phyloP scores from a whole-genome alignment of 139 green algal species.

The Edaphochlamys debaryana region DNA sequence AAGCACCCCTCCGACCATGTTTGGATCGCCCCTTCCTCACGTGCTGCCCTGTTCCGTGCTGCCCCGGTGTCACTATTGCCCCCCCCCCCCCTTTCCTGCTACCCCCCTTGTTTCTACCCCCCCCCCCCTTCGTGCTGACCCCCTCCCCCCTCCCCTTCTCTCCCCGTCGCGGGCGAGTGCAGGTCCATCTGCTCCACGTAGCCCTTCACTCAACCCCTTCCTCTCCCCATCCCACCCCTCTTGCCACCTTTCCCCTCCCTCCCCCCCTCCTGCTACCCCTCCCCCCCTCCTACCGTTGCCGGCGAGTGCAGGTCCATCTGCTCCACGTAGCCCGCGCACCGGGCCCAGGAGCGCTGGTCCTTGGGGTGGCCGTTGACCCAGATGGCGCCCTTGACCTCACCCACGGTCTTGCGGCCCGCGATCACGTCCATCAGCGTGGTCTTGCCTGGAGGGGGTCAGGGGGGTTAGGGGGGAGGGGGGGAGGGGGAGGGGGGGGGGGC shows the following conservation, averaged over 20 bases:
- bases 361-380: conserved; percentile 73
- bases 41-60: no score
- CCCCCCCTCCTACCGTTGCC: not conserved
- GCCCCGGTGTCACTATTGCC: no score
- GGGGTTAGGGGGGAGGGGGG: not conserved
- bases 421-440: conserved; percentile 81
- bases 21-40: no score
- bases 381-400: conserved; percentile 62
- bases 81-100: no score
- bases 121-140: no score
- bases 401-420: conserved; percentile 81
- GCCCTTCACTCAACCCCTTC: not conserved
- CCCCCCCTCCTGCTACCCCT: not conserved
- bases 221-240: no score
- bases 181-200: conserved; percentile 58
- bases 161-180: conserved; percentile 47
- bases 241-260: not conserved
- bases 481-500: no score
- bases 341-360: conserved; percentile 73
- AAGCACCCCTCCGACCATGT: no score
- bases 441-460: conserved; percentile 53
- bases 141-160: not conserved
- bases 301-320: conserved; percentile 66
- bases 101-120: no score
- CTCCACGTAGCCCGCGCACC: conserved; percentile 59